A percentile compares a stretch with the other conserved stretches of the same genome.
Evolutionary conservation across 192 early-diverging fungal genomes (phyloP).

Genomic region (Backusella mclennaniae): DNA sequence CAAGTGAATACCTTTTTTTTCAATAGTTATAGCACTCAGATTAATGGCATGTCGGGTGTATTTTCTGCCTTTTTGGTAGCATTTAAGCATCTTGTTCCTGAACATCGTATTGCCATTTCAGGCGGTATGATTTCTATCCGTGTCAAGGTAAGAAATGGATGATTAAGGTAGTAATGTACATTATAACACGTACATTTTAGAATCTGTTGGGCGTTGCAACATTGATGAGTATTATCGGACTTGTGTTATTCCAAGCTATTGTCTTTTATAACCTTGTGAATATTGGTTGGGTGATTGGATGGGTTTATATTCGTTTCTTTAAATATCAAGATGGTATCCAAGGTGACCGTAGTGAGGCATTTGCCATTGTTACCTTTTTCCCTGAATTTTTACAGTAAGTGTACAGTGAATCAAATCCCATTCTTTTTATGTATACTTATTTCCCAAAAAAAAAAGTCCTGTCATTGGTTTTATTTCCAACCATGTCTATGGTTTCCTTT

Average conservation of each 20-base stretch:
- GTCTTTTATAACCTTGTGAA: slow-evolving; percentile 66
- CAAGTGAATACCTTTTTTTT: not conserved
- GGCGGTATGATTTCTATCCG: slow-evolving; percentile 66
- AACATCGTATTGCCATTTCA: slow-evolving; percentile 72
- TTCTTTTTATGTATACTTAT: not conserved
- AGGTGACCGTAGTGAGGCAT: slow-evolving; percentile 90
- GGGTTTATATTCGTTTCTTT: slow-evolving; percentile 87
- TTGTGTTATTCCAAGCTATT: slow-evolving; percentile 48
- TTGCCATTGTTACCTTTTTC: slow-evolving; percentile 89
- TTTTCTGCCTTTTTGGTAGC: slow-evolving; percentile 77
- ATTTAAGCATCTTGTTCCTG: slow-evolving; percentile 89
- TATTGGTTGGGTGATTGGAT: slow-evolving; percentile 71
- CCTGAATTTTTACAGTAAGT: slow-evolving; percentile 78
- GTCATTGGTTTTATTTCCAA: slow-evolving; percentile 65
- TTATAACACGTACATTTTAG: slow-evolving; percentile 23
- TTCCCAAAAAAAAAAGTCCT: slow-evolving; percentile 38
- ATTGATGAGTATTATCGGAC: slow-evolving; percentile 39
- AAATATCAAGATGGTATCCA: slow-evolving; percentile 71
- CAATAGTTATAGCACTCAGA: slow-evolving; percentile 52
- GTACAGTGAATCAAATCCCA: not conserved
- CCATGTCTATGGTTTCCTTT: slow-evolving; percentile 55
- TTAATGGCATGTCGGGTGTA: slow-evolving; percentile 73
- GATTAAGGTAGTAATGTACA: no score
- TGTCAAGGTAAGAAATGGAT: slow-evolving; percentile 56
- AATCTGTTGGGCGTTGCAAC: slow-evolving; percentile 47